Percentiles rank a stretch among this genome's conserved stretches.
These are phyloP conservation scores for Fraxinus nigra DNA, from an alignment of 305 asterid species.

Conservation along the genomic window DNA sequence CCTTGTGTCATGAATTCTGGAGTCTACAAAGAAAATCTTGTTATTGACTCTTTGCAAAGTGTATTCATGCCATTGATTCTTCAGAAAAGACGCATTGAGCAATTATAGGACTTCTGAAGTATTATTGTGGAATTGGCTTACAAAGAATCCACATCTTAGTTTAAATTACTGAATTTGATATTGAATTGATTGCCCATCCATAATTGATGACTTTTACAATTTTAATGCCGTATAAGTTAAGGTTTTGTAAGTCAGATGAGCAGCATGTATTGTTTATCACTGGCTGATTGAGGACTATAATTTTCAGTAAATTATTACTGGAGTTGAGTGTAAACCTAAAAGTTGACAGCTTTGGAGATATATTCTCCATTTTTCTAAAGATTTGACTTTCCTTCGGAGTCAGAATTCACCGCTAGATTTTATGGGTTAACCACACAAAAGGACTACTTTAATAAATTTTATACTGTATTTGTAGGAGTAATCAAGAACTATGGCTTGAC, in stretches of 20 bases:
- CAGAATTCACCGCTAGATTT: neutral
- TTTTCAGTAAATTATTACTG: neutral
- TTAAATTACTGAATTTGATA: neutral
- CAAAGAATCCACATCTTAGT: neutral
- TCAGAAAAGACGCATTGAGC: neutral
- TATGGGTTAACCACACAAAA: neutral
- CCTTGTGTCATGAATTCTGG: neutral
- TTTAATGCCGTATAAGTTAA: neutral
- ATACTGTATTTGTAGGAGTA: neutral
- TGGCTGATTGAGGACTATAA: neutral
- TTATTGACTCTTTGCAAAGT: neutral
- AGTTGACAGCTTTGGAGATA: neutral
- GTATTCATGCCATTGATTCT: neutral
- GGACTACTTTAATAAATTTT: neutral
- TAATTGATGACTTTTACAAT: neutral
- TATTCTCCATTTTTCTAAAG: neutral
- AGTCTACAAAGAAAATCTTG: neutral
- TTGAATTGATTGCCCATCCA: neutral
- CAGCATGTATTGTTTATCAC: neutral
- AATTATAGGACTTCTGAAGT: neutral
- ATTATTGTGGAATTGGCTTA: neutral
- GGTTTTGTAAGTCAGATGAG: neutral
- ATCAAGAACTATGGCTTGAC: neutral
- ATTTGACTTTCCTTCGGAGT: neutral
- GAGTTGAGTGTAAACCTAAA: neutral